Evolutionary conservation across 2,329 filamentous ascomycete species (phyloP), one percentile per base, ranked within the genome.

Genomic region (Fonsecaea erecta): DNA sequence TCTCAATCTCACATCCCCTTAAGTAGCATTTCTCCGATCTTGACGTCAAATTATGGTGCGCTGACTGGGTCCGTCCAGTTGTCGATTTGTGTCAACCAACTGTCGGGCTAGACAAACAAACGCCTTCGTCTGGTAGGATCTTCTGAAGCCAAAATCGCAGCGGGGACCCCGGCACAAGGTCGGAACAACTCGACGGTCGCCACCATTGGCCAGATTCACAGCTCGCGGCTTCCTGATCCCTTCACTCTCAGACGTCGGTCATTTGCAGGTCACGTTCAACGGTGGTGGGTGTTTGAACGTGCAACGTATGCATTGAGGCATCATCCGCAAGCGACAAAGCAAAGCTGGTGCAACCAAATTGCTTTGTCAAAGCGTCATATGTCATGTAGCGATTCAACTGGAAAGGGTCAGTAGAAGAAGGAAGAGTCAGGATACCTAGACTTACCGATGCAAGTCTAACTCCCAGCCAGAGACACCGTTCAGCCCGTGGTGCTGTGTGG

Each of bases 391-490:
- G 75, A 37, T 76, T 65, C 62, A 69, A 61, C 67, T 68, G 6
- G 1, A 14, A 67, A 78, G 14, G 18, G 37, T 63, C 51, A 61
- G 52, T 21, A 6, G 26, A 11, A 37, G 18, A 35, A 18, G 14
- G 11, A 12, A 12, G 12, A 35, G 9, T 24, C 12, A 32, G 21
- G 21, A 14, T 28, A n/a, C 21, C 14, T 5, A 32, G 24, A 52
- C 79, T 69, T 69, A 82, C 79, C 71, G 71, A 77, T 68, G 80
- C 78, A 66, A 82, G 73, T 26, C 76, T 73, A 34, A 75, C 71
- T n/a, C 78, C 80, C 51, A 85, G 74, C 76, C 81, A 85, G 12
- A 86, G 73, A 60, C 85, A 83, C 43, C 84, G 77, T 66, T 85
- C 82, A 28, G 76, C 79, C 30, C 85, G 78, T n/a, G 78, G 74